These are phyloP conservation scores for Bassia scoparia DNA, from an alignment of 148 eudicot species.

Conservation along the genomic window DNA sequence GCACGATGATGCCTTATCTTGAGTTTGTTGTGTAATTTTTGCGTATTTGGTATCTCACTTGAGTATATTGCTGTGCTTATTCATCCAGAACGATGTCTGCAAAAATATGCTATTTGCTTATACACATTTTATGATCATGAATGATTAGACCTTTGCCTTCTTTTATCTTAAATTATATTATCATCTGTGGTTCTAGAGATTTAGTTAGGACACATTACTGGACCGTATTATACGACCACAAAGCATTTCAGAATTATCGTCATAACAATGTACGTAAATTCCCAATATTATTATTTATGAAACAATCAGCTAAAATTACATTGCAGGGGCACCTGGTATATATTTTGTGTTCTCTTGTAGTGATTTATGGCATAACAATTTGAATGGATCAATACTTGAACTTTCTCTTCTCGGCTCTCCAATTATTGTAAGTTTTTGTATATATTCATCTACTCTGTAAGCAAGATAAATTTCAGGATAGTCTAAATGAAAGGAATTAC, in stretches of 20 bases:
- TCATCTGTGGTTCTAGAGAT: conserved; percentile 50
- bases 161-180: too few relatives aligned
- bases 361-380: conserved; percentile 55
- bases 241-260: conserved; percentile 56
- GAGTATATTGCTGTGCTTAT: not conserved
- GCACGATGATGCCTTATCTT: conserved; percentile 52
- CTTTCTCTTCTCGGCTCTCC: conserved; percentile 60
- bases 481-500: not conserved
- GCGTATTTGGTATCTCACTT: not conserved
- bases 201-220: conserved; percentile 73
- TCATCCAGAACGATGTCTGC: not conserved
- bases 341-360: conserved; percentile 34
- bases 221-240: conserved; percentile 55
- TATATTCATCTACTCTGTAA: not conserved
- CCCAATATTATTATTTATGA: not conserved
- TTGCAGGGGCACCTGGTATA: not conserved
- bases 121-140: too few relatives aligned
- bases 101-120: not conserved
- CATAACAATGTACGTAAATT: conserved; percentile 69
- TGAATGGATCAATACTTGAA: conserved; percentile 69
- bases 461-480: conserved; percentile 5
- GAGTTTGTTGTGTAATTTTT: conserved; percentile 66
- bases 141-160: not conserved
- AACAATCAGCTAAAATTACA: not conserved
- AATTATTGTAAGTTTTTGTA: conserved; percentile 55